Evolutionary conservation across 257 asterid species (phyloP).

Genomic region (Sherardia arvensis): DNA sequence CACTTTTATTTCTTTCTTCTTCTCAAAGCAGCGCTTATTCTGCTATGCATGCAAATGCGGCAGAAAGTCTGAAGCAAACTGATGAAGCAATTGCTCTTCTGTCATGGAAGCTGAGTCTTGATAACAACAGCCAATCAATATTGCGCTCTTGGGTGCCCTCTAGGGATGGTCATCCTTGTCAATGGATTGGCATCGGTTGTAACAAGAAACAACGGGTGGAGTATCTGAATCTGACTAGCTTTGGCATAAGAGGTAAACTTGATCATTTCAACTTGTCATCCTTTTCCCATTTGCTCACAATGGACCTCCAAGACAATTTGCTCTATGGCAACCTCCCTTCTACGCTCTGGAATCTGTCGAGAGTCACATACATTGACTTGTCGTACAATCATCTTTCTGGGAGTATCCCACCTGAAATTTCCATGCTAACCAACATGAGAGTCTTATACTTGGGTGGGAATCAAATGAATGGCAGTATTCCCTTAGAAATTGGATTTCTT

Average conservation of each 20-base stretch:
- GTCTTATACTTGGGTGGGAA: neutral
- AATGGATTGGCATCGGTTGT: constrained; percentile 17
- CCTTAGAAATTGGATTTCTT: neutral
- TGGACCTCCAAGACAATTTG: constrained; percentile 11
- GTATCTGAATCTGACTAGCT: constrained; percentile 5
- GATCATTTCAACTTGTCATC: constrained; percentile 13
- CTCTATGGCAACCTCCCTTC: constrained; percentile 21
- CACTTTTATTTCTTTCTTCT: neutral
- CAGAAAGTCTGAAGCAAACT: neutral
- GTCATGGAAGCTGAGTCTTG: constrained; percentile 20
- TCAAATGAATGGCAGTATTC: constrained; percentile 3
- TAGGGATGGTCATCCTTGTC: neutral
- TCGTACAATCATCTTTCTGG: neutral
- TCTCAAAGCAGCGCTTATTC: neutral
- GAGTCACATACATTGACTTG: constrained; percentile 6
- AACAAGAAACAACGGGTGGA: constrained; percentile 5
- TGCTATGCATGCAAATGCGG: neutral
- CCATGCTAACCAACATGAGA: constrained; percentile 7
- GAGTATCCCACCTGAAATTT: constrained; percentile 16
- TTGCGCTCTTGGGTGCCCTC: constrained; percentile 13
- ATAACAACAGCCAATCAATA: constrained; percentile 2
- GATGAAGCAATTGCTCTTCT: constrained; percentile 10
- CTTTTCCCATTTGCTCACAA: neutral
- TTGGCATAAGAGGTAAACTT: constrained; percentile 15
- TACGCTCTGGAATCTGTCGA: constrained; percentile 4